Evolutionary conservation across 1,284 basidiomycete species (phyloP).

Genomic region (Rhodotorula sp.): DNA sequence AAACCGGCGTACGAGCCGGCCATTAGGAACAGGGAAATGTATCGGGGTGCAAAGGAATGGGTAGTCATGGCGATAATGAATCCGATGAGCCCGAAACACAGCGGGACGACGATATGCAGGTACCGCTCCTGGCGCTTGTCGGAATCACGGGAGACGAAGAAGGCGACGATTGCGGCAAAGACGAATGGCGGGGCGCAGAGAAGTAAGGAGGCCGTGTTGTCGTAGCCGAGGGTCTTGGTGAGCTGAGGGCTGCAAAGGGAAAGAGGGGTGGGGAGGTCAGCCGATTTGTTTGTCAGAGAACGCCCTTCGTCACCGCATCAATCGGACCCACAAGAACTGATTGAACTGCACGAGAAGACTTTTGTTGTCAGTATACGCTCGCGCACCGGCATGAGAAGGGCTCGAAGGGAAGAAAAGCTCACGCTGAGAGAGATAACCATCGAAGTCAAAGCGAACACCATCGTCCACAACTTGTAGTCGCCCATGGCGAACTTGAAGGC

Average conservation of each 20-base stretch:
- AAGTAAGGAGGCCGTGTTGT: conserved; percentile 48
- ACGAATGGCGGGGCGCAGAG: conserved; percentile 51
- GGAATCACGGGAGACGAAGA: conserved; percentile 64
- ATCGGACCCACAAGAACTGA: conserved; percentile 7
- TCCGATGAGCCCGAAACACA: conserved; percentile 53
- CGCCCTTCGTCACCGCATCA: neutral
- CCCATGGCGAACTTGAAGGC: conserved; percentile 54
- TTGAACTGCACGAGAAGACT: neutral
- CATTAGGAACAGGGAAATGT: conserved; percentile 60
- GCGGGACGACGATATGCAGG: conserved; percentile 45
- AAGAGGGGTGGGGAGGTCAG: neutral
- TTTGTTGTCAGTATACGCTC: neutral
- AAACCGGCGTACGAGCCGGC: conserved; percentile 56
- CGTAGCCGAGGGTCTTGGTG: conserved; percentile 8
- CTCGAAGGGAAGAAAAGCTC: conserved; percentile 49
- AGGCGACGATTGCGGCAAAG: conserved; percentile 51
- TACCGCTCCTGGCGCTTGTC: conserved; percentile 58
- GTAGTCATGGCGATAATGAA: conserved; percentile 56
- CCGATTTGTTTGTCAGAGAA: neutral
- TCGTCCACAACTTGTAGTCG: conserved; percentile 56
- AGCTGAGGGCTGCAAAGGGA: conserved; percentile 1
- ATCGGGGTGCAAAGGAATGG: conserved; percentile 47
- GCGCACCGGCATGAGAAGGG: neutral
- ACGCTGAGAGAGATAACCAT: conserved; percentile 58
- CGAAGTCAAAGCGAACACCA: conserved; percentile 37